These are phyloP conservation scores for Bolboschoenus planiculmis DNA, from an alignment of 176 grass and related monocot genomes.

Conservation along the genomic window DNA sequence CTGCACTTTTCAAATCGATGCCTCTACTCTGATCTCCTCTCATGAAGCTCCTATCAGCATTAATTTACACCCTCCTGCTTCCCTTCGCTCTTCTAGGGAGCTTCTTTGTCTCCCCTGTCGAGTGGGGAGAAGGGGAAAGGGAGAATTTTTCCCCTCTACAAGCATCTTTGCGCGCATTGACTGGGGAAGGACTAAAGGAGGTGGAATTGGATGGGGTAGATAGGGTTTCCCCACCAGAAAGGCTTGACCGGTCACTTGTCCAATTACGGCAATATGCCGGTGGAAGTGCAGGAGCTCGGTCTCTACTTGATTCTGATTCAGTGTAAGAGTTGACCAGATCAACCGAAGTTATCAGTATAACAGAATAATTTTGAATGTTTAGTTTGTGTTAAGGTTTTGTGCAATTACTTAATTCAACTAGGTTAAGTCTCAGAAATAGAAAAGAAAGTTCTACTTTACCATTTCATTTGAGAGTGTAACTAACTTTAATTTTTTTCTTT, in stretches of 20 bases:
- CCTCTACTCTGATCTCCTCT: background rate
- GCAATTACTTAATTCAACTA: background rate
- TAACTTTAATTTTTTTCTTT: background rate
- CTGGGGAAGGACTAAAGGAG: background rate
- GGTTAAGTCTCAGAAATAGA: background rate
- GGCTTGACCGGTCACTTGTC: background rate
- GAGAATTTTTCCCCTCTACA: background rate
- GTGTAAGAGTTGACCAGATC: constrained; percentile 4
- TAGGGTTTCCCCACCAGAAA: background rate
- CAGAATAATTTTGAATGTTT: background rate
- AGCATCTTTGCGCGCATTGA: background rate
- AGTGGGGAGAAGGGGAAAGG: background rate
- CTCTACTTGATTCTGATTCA: constrained; percentile 12
- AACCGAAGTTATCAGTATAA: background rate
- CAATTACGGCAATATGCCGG: background rate
- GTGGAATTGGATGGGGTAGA: background rate
- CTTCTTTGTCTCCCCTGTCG: constrained; percentile 3
- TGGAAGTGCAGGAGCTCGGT: background rate
- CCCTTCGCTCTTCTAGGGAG: background rate
- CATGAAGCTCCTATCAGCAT: background rate
- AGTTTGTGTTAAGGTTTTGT: background rate
- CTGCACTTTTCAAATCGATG: background rate
- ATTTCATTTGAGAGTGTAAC: background rate
- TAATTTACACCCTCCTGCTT: background rate
- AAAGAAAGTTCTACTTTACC: background rate